Percentiles rank a stretch among this genome's conserved stretches.
Evolutionary conservation across 345 rosid species (phyloP).

Genomic region (Camelina laxa): DNA sequence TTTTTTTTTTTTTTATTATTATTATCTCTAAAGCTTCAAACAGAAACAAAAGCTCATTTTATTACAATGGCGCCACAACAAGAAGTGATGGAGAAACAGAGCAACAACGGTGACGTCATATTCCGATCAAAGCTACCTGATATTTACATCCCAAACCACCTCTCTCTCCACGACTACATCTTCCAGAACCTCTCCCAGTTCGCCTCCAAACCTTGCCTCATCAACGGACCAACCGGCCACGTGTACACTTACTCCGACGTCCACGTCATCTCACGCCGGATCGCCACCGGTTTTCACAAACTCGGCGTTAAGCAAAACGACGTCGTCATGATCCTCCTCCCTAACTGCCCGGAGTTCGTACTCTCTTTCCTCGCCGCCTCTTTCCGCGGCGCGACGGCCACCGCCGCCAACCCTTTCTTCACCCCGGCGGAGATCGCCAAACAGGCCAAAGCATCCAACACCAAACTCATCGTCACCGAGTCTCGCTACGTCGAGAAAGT

Average conservation of each 20-base stretch:
- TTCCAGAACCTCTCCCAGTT: slow-evolving; percentile 73
- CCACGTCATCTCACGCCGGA: slow-evolving; percentile 61
- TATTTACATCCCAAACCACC: slow-evolving; percentile 74
- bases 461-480: slow-evolving; percentile 67
- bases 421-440: slow-evolving; percentile 75
- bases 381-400: slow-evolving; percentile 61
- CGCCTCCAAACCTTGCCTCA: slow-evolving; percentile 63
- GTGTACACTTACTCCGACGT: slow-evolving; percentile 70
- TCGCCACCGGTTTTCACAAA: slow-evolving; percentile 61
- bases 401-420: slow-evolving; percentile 86
- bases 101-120: slow-evolving; percentile 50
- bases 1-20: too few species aligned
- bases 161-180: slow-evolving; percentile 70
- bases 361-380: slow-evolving; percentile 81
- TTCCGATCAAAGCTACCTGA: slow-evolving; percentile 84
- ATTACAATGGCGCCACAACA: slow-evolving; percentile 35
- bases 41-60: not conserved
- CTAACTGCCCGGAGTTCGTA: slow-evolving; percentile 74
- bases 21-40: not conserved
- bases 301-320: slow-evolving; percentile 65
- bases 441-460: slow-evolving; percentile 63
- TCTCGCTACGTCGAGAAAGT: slow-evolving; percentile 61
- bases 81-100: slow-evolving; percentile 29
- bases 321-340: slow-evolving; percentile 79
- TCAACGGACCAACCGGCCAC: slow-evolving; percentile 70